Percentiles rank a stretch among this genome's conserved stretches.
Conservation (phyloP, 768 basidiomycete species). For the Kwoniella botswanensis region DNA sequence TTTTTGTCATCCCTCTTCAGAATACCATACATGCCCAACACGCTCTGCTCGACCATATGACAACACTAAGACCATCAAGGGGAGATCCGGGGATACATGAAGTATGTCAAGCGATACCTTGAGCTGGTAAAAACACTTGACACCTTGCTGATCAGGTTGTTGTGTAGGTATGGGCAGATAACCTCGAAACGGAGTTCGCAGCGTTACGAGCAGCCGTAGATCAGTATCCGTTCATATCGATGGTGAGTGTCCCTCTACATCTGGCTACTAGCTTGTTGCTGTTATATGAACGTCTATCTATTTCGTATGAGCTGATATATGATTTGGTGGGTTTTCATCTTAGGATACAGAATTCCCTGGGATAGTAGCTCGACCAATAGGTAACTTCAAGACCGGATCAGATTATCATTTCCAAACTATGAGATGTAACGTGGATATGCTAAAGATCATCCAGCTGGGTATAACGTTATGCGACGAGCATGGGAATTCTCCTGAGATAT, state of each 20-base stretch:
- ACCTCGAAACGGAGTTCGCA: constrained; percentile 90
- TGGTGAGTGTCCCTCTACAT: constrained; percentile 65
- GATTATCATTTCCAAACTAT: constrained; percentile 99
- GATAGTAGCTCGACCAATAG: constrained; percentile 95
- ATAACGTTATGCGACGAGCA: constrained; percentile 93
- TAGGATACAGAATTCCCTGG: constrained; percentile 99
- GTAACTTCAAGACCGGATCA: constrained; percentile 91
- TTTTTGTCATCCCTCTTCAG: neutral
- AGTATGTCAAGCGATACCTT: constrained; percentile 21
- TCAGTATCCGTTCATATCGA: constrained; percentile 88
- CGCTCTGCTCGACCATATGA: constrained; percentile 18
- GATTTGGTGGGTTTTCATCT: neutral
- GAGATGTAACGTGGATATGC: constrained; percentile 97
- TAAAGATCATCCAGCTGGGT: constrained; percentile 97
- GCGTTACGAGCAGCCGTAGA: constrained; percentile 86
- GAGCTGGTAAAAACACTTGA: neutral
- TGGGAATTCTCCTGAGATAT: constrained; percentile 86
- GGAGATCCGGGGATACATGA: constrained; percentile 47
- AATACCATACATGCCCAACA: neutral
- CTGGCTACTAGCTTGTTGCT: neutral
- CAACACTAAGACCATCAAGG: constrained; percentile 36
- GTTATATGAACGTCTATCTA: neutral
- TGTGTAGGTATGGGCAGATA: constrained; percentile 83
- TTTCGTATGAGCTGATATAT: constrained; percentile 6
- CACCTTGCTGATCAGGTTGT: neutral